Evolutionary conservation across 2,329 filamentous ascomycete species (phyloP).

Genomic region (Xylaria sp.): DNA sequence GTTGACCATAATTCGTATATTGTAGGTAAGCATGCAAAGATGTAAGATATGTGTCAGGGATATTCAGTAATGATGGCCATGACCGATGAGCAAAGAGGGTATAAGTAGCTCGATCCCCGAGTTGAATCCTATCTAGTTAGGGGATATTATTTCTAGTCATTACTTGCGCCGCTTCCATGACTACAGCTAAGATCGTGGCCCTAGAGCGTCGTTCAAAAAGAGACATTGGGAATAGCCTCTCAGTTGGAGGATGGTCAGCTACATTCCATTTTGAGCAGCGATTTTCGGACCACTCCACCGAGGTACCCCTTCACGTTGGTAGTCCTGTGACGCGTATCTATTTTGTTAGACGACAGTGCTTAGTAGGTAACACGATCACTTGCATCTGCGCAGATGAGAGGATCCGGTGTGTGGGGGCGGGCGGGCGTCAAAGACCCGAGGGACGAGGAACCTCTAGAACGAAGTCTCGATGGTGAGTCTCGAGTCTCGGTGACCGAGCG

Average conservation of each 20-base stretch:
- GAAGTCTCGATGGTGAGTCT: constrained; percentile 7
- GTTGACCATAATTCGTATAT: constrained; percentile 6
- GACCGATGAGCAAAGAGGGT: neutral
- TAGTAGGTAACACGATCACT: constrained; percentile 3
- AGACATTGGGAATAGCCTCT: neutral
- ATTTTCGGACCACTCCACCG: neutral
- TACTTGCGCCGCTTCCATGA: neutral
- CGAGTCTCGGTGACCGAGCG: constrained; percentile 12
- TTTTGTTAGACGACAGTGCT: neutral
- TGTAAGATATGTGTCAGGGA: constrained; percentile 5
- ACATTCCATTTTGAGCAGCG: neutral
- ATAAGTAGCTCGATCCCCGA: neutral
- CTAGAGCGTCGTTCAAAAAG: neutral
- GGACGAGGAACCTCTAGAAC: neutral
- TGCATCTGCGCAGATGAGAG: constrained; percentile 14
- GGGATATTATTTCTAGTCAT: neutral
- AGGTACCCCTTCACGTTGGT: neutral
- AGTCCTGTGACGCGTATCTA: neutral
- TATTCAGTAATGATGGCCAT: neutral
- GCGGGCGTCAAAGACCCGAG: constrained; percentile 2
- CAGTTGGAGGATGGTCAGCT: constrained; percentile 8
- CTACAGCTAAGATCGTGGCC: neutral
- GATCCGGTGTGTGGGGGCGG: constrained; percentile 15
- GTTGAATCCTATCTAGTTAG: neutral
- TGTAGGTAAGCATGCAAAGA: constrained; percentile 5